These are phyloP conservation scores for Pontederia crassipes DNA, from an alignment of 176 grass and related monocot species.

Conservation along the genomic window DNA sequence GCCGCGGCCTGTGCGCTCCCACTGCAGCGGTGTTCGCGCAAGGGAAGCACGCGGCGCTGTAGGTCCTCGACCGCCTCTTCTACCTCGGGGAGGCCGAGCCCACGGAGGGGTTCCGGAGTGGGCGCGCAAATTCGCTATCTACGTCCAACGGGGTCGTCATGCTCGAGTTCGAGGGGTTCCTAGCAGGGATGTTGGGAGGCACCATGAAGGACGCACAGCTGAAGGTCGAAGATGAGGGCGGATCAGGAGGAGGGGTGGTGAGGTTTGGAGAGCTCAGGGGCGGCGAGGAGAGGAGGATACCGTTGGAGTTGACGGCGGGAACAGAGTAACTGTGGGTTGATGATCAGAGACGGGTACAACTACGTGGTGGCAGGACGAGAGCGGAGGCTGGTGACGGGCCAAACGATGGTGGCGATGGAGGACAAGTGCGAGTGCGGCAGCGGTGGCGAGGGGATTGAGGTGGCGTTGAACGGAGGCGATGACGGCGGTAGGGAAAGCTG, in stretches of 20 bases:
- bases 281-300: slow-evolving; percentile 84
- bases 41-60: slow-evolving; percentile 61
- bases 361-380: slow-evolving; percentile 67
- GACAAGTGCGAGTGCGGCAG: slow-evolving; percentile 47
- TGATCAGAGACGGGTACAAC: slow-evolving; percentile 51
- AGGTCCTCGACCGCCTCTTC: slow-evolving; percentile 76
- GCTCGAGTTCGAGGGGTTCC: slow-evolving; percentile 76
- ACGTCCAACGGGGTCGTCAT: slow-evolving; percentile 63
- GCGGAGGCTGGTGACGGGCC: slow-evolving; percentile 46
- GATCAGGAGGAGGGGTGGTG: slow-evolving; percentile 54
- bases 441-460: no score
- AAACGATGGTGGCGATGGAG: slow-evolving; percentile 41
- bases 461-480: no score
- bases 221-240: slow-evolving; percentile 51
- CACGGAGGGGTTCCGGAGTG: slow-evolving; percentile 65
- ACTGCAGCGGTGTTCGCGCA: slow-evolving; percentile 62
- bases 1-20: slow-evolving; percentile 75
- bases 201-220: slow-evolving; percentile 52
- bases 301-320: slow-evolving; percentile 30
- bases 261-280: slow-evolving; percentile 77
- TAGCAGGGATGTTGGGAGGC: slow-evolving; percentile 62
- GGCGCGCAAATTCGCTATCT: slow-evolving; percentile 19
- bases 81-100: slow-evolving; percentile 59
- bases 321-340: slow-evolving; percentile 31
- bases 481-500: slow-evolving; percentile 48